Evolutionary conservation across 2,329 filamentous ascomycete species (phyloP).

Genomic region (Calonectria pseudoturangicola): DNA sequence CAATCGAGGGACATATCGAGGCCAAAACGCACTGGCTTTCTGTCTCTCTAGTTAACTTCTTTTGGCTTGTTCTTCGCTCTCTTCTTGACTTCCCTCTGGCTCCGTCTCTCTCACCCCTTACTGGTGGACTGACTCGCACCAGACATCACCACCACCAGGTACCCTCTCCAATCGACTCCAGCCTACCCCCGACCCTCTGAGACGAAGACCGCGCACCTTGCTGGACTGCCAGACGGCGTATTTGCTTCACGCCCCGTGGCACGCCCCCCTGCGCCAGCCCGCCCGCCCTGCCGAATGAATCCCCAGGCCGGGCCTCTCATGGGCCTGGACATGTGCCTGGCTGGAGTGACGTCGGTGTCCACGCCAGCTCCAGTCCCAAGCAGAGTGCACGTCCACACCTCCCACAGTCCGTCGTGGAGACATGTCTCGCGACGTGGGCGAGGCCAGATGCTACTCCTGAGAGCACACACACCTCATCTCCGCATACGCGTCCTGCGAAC

Average conservation of each 20-base stretch:
- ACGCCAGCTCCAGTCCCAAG: slow-evolving; percentile 31
- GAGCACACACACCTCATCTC: slow-evolving; percentile 50
- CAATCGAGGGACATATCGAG: slow-evolving; percentile 38
- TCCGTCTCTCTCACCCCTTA: slow-evolving; percentile 4
- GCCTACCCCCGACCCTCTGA: background rate
- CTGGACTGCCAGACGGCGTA: slow-evolving; percentile 26
- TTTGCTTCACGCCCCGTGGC: slow-evolving; percentile 29
- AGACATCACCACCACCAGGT: slow-evolving; percentile 13
- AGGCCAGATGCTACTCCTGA: slow-evolving; percentile 52
- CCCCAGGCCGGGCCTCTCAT: slow-evolving; percentile 57
- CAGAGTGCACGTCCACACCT: slow-evolving; percentile 38
- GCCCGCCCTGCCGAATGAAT: slow-evolving; percentile 55
- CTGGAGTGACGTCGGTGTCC: slow-evolving; percentile 55
- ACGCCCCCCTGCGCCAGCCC: slow-evolving; percentile 33
- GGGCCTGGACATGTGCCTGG: slow-evolving; percentile 54
- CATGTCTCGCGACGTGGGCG: slow-evolving; percentile 49
- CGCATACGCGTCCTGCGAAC: slow-evolving; percentile 50
- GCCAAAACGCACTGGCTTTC: slow-evolving; percentile 36
- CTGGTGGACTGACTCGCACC: slow-evolving; percentile 28
- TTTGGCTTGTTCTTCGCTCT: background rate
- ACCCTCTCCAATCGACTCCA: background rate
- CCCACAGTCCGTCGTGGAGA: slow-evolving; percentile 49
- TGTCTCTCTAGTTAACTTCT: background rate
- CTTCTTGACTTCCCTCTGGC: slow-evolving; percentile 17
- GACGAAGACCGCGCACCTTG: slow-evolving; percentile 17